These are phyloP conservation scores for Wickerhamiella nectarea DNA, from an alignment of 805 yeast genomes.

Conservation along the genomic window DNA sequence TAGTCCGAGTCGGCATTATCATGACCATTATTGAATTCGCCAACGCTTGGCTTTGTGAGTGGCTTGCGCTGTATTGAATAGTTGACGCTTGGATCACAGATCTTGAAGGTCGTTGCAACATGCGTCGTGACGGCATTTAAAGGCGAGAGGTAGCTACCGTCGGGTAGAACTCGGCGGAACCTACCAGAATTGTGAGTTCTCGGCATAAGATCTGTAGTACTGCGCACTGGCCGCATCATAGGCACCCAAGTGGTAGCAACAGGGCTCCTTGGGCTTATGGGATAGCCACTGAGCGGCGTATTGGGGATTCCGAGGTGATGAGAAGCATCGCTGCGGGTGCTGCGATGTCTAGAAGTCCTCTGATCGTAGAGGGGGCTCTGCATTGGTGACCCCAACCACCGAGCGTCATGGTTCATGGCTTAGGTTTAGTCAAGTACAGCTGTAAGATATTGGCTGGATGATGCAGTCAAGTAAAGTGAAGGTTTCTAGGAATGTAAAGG, in stretches of 20 bases:
- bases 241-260: not conserved
- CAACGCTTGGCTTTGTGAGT: constrained; percentile 83
- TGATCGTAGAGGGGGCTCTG: constrained; percentile 3
- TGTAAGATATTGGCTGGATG: not conserved
- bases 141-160: constrained; percentile 39
- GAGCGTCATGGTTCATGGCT: constrained; percentile 7
- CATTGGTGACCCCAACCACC: constrained; percentile 10
- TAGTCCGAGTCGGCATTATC: constrained; percentile 87
- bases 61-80: constrained; percentile 82
- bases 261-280: constrained; percentile 5
- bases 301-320: constrained; percentile 2
- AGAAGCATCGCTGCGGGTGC: constrained; percentile 4
- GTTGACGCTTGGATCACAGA: constrained; percentile 74
- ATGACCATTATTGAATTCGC: constrained; percentile 61
- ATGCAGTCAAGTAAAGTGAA: not conserved
- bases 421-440: not conserved
- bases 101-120: constrained; percentile 62
- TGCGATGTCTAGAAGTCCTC: constrained; percentile 1
- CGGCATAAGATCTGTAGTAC: not conserved
- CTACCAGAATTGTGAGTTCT: constrained; percentile 8
- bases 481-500: too few relatives aligned
- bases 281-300: constrained; percentile 6
- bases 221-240: constrained; percentile 1
- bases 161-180: constrained; percentile 27
- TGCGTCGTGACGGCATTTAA: constrained; percentile 64